These are phyloP conservation scores for Dysphania ambrosioides DNA, from an alignment of 148 eudicot genomes.

Conservation along the genomic window DNA sequence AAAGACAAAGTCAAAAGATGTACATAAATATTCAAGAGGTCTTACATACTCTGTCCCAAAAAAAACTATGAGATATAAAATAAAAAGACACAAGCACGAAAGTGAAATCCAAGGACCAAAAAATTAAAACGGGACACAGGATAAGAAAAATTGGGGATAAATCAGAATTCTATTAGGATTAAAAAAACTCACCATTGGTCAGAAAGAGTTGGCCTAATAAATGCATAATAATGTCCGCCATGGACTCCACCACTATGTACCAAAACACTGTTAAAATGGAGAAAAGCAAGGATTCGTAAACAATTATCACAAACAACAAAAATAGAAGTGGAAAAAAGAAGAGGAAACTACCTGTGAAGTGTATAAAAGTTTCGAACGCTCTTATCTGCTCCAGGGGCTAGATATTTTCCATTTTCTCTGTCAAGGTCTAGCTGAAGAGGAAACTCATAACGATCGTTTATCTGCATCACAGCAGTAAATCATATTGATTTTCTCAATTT, in stretches of 20 bases:
- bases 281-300: background rate
- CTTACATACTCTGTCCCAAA: background rate
- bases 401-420: slow-evolving; percentile 72
- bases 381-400: slow-evolving; percentile 79
- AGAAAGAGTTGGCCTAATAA: slow-evolving; percentile 81
- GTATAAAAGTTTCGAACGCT: slow-evolving; percentile 78
- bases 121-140: background rate
- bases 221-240: slow-evolving; percentile 95
- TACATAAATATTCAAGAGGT: background rate
- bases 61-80: background rate
- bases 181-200: slow-evolving; percentile 71
- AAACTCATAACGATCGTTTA: slow-evolving; percentile 87
- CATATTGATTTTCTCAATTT: background rate
- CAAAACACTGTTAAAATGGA: slow-evolving; percentile 57
- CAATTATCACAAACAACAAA: background rate
- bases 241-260: slow-evolving; percentile 95
- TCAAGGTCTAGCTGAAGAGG: slow-evolving; percentile 90
- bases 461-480: slow-evolving; percentile 35
- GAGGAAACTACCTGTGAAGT: slow-evolving; percentile 68
- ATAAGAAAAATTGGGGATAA: background rate
- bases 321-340: background rate
- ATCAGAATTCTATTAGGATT: slow-evolving; percentile 2
- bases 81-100: background rate
- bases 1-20: background rate
- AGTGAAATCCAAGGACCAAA: too few relatives aligned